Percentiles rank a stretch among this genome's conserved stretches.
phyloP scores from a whole-genome alignment of 805 yeast species.

The Suhomyces xylopsoci region DNA sequence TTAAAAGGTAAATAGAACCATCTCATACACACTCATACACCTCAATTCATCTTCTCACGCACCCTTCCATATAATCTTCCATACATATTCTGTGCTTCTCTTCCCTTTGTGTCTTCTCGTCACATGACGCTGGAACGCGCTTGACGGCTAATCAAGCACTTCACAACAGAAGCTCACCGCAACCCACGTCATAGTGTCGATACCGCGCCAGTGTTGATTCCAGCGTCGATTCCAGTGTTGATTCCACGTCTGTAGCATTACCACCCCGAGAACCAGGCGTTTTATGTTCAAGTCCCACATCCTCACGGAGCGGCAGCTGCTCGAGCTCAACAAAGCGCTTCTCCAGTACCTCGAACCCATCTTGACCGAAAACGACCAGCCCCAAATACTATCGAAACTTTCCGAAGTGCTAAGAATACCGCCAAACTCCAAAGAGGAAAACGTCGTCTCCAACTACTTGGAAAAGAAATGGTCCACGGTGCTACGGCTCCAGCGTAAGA shows the following conservation, averaged over 20 bases:
- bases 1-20: conserved; percentile 35
- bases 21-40: not conserved
- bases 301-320: conserved; percentile 29
- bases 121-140: not conserved
- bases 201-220: not conserved
- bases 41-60: not conserved
- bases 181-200: not conserved
- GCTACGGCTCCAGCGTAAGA: conserved; percentile 69
- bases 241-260: not conserved
- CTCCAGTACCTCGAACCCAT: conserved; percentile 45
- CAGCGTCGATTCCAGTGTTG: not conserved
- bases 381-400: conserved; percentile 11
- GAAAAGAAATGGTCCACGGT: conserved; percentile 89
- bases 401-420: conserved; percentile 10
- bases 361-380: conserved; percentile 17
- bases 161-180: not conserved
- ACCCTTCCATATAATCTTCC: too few species aligned
- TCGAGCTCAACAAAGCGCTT: conserved; percentile 34
- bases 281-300: conserved; percentile 10
- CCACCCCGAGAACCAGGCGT: not conserved
- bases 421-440: conserved; percentile 13
- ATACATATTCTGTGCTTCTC: not conserved
- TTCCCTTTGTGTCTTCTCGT: not conserved
- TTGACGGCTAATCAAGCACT: not conserved
- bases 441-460: conserved; percentile 41